Conservation (phyloP, 441 rosid species). For the Bocquillonia castaneifolia region DNA sequence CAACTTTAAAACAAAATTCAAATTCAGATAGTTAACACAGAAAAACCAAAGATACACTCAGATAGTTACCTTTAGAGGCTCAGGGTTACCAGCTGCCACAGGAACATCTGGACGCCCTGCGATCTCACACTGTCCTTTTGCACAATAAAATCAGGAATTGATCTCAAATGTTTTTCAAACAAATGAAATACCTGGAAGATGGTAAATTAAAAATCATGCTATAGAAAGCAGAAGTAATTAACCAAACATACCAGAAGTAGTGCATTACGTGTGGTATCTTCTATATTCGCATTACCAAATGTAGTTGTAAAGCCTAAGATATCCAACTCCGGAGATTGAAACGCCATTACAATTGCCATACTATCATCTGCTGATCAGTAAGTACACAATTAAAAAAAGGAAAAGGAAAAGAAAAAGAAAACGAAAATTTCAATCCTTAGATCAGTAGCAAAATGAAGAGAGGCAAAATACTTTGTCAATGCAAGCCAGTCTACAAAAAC, state of each 20-base stretch:
- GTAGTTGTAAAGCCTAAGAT: conserved; percentile 75
- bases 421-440: too few species aligned
- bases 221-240: neutral
- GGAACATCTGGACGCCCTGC: conserved; percentile 76
- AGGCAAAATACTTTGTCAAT: neutral
- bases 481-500: neutral
- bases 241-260: conserved; percentile 54
- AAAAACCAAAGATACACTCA: neutral
- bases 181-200: conserved; percentile 1
- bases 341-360: conserved; percentile 93
- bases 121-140: conserved; percentile 92
- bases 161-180: conserved; percentile 40
- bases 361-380: conserved; percentile 57
- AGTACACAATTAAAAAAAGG: neutral
- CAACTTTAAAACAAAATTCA: neutral
- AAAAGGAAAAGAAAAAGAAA: too few species aligned
- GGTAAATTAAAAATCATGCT: neutral
- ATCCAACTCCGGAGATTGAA: conserved; percentile 66
- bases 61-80: conserved; percentile 70
- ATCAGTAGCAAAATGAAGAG: neutral
- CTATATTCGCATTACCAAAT: conserved; percentile 72
- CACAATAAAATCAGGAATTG: conserved; percentile 37
- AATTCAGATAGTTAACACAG: neutral
- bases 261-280: conserved; percentile 79
- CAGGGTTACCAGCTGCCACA: conserved; percentile 72